phyloP scores from a whole-genome alignment of 2,329 filamentous ascomycete species.

The Paracamarosporium sp. region DNA sequence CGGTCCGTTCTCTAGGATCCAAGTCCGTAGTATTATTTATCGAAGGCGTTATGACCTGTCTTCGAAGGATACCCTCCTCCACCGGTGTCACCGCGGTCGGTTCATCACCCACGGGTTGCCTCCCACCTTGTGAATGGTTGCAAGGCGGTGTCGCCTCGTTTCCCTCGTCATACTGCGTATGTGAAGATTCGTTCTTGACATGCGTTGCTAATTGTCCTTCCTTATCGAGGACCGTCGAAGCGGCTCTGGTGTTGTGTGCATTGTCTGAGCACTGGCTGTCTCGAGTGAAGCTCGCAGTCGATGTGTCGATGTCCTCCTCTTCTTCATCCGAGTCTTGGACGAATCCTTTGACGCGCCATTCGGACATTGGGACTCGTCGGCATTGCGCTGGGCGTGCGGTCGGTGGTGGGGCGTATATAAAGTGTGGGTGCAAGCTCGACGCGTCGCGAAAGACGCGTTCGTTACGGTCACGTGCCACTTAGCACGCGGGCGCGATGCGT shows the following conservation, averaged over 20 bases:
- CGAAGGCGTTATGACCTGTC: background rate
- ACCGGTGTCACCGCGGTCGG: conserved; percentile 30
- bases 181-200: background rate
- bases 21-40: background rate
- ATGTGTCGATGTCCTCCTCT: conserved; percentile 41
- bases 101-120: conserved; percentile 15
- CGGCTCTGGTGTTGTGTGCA: conserved; percentile 23
- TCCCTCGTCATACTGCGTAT: background rate
- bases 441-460: conserved; percentile 26
- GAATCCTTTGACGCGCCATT: conserved; percentile 57
- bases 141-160: background rate
- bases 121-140: background rate
- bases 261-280: conserved; percentile 19
- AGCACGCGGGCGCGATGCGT: background rate
- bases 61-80: background rate
- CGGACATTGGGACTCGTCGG: conserved; percentile 52
- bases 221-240: background rate
- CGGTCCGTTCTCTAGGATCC: conserved; percentile 17
- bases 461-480: conserved; percentile 10
- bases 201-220: background rate
- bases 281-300: conserved; percentile 14
- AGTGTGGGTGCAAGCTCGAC: conserved; percentile 16
- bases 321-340: conserved; percentile 61
- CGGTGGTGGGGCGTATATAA: conserved; percentile 22
- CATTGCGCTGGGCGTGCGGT: conserved; percentile 37